Conservation (phyloP, 176 grass and related monocot species). For the Dactylis glomerata region DNA sequence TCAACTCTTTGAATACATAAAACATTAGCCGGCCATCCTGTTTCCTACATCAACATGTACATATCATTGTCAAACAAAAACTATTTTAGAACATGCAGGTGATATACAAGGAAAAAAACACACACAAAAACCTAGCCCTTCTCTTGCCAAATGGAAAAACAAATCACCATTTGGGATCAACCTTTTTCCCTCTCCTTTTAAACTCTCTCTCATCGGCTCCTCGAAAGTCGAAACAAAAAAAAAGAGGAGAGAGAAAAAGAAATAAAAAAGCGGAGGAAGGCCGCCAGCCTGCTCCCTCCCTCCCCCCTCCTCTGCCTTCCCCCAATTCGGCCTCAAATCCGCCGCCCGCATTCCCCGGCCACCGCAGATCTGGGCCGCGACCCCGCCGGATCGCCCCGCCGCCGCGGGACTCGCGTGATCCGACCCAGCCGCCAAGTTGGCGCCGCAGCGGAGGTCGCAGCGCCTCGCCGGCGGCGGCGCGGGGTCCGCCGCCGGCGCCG, state of each 20-base stretch:
- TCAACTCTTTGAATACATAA: neutral
- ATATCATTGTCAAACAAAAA: conserved; percentile 24
- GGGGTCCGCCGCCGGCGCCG: conserved; percentile 30
- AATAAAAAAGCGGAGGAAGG: neutral
- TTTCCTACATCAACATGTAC: neutral
- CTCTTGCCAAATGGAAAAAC: neutral
- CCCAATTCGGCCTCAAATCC: conserved; percentile 51
- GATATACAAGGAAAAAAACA: neutral
- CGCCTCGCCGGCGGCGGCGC: conserved; percentile 80
- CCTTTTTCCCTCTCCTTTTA: conserved; percentile 17
- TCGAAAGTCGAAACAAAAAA: neutral
- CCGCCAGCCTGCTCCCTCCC: neutral
- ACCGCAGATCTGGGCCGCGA: conserved; percentile 39
- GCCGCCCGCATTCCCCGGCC: conserved; percentile 37
- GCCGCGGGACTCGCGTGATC: conserved; percentile 28
- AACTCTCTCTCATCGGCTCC: conserved; percentile 2
- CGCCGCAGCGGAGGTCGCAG: conserved; percentile 96
- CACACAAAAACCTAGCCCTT: no score
- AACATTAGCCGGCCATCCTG: conserved; percentile 10
- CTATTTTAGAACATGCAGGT: neutral
- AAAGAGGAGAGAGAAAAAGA: neutral
- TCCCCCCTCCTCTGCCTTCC: neutral
- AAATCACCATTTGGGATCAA: neutral
- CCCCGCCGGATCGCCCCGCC: conserved; percentile 25
- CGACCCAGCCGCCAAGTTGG: conserved; percentile 57